Evolutionary conservation across 1,139 yeast genomes (phyloP).

Genomic region (Hyphopichia wangnamkhiaoensis): DNA sequence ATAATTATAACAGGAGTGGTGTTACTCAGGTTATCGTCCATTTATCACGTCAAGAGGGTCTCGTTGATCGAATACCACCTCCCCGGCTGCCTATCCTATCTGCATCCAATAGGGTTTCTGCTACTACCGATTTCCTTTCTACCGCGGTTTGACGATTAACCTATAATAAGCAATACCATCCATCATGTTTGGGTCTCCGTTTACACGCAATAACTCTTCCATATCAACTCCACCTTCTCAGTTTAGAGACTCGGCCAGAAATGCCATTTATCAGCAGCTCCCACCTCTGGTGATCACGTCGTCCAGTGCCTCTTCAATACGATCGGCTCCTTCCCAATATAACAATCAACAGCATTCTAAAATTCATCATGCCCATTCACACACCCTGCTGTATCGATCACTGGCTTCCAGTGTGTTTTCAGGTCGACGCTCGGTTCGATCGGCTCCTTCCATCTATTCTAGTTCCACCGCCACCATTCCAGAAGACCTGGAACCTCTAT

Average conservation of each 20-base stretch:
- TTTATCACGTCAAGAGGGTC: too few relatives aligned
- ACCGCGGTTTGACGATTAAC: too few relatives aligned
- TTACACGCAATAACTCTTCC: slow-evolving; percentile 29
- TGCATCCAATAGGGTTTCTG: too few relatives aligned
- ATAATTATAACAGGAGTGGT: too few relatives aligned
- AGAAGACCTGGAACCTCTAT: slow-evolving; percentile 46
- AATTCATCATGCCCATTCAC: slow-evolving; percentile 12
- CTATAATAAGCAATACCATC: too few relatives aligned
- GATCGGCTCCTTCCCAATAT: slow-evolving; percentile 35
- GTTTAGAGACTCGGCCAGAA: slow-evolving; percentile 48
- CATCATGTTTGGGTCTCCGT: slow-evolving; percentile 43
- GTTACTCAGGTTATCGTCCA: too few relatives aligned
- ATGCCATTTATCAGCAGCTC: slow-evolving; percentile 47
- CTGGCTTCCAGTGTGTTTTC: slow-evolving; percentile 36
- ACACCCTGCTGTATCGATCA: slow-evolving; percentile 22
- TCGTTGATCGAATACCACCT: neutral
- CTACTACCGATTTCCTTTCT: too few relatives aligned
- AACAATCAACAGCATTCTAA: slow-evolving; percentile 16
- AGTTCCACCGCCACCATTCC: slow-evolving; percentile 49
- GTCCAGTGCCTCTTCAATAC: slow-evolving; percentile 27
- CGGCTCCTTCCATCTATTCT: slow-evolving; percentile 47
- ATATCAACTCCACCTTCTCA: slow-evolving; percentile 41
- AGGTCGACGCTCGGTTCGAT: slow-evolving; percentile 41
- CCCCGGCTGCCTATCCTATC: neutral
- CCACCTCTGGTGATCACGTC: slow-evolving; percentile 31